Base-by-base conservation (phyloP, 805 yeast species). In the Maudiozyma pseudohumilis region DNA sequence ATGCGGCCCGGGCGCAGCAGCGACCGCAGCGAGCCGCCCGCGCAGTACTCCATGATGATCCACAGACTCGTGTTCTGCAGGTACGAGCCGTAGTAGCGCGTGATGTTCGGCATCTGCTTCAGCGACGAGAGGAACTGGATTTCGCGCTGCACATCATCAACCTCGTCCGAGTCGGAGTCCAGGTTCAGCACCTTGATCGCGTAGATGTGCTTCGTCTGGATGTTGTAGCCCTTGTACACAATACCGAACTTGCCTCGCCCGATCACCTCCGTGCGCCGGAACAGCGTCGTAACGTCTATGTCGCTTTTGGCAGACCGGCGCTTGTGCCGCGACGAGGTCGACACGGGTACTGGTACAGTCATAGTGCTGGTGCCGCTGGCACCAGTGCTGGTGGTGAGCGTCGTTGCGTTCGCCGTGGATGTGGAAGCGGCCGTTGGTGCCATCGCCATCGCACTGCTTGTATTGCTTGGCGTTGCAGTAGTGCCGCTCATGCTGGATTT, bases 181-280 rank as follows among this genome's bases (percentile, higher is more conserved):
- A 92, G 66, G 55, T 89, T 87, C 43, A 92, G 68, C 9, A 89
- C 92, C 56, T 92, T 92, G 55, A 92, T 87, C 20, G 99, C 99
- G 40, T 84, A 89, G 2, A 85, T 74, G 45, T 79, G 80, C 46
- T 77, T 77, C 6, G 94, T 80, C 40, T 73, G 72, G 28, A 72
- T 61, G 50, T 80, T 74, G 37, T 71, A 65, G 16, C 95, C 98
- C 57, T 87, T 88, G 60, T 89, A 92, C 4, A 92, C 99, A 19
- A 88, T 80, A 32, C 99, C 99, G 60, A 92, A 92, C 64, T 87
- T 92, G 17, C 99, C 99, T 41, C 94, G 72, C 7, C 98, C 99
- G 11, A 94, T 81, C 24, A 87, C 79, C 61, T 92, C 96, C 11
- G 89, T 80, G 33, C 95, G 71, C 51, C 80, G 78, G 62, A 79